phyloP scores from a whole-genome alignment of 2,329 filamentous ascomycete genomes.

The Pseudocercospora fuligena region DNA sequence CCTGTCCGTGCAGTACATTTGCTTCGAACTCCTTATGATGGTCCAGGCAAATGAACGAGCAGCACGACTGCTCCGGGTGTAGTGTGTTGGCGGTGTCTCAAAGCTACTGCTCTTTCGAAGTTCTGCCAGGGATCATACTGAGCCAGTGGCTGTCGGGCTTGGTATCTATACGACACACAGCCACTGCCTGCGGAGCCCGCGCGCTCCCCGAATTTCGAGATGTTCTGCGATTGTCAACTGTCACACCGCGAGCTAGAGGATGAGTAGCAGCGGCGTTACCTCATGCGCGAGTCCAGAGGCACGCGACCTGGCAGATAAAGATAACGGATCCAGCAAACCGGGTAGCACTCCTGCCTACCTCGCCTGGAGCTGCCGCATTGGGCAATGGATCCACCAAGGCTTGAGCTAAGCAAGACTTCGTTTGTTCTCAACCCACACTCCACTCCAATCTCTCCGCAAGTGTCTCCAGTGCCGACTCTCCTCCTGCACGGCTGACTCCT shows the following conservation, averaged over 20 bases:
- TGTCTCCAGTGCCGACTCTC: slow-evolving; percentile 76
- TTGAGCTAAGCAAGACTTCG: not conserved
- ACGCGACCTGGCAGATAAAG: not conserved
- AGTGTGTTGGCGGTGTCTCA: too few relatives aligned
- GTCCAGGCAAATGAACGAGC: too few relatives aligned
- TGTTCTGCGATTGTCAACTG: not conserved
- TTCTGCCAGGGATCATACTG: too few relatives aligned
- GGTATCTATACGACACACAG: not conserved
- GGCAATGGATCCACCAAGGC: not conserved
- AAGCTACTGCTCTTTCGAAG: too few relatives aligned
- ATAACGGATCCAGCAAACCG: not conserved
- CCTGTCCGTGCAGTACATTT: not conserved
- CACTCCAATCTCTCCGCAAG: slow-evolving; percentile 77
- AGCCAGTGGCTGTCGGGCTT: too few relatives aligned
- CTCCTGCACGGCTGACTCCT: slow-evolving; percentile 74
- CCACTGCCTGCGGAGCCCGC: not conserved
- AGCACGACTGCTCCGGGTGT: too few relatives aligned
- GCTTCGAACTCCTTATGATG: too few relatives aligned
- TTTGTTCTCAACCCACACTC: slow-evolving; percentile 12
- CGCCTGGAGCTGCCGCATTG: not conserved
- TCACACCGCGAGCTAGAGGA: too few relatives aligned
- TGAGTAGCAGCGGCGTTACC: too few relatives aligned
- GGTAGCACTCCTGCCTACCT: not conserved
- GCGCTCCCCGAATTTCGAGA: not conserved
- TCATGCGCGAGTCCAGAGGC: not conserved